Conservation (phyloP, 768 basidiomycete species). For the Paxillus rubicundulus region DNA sequence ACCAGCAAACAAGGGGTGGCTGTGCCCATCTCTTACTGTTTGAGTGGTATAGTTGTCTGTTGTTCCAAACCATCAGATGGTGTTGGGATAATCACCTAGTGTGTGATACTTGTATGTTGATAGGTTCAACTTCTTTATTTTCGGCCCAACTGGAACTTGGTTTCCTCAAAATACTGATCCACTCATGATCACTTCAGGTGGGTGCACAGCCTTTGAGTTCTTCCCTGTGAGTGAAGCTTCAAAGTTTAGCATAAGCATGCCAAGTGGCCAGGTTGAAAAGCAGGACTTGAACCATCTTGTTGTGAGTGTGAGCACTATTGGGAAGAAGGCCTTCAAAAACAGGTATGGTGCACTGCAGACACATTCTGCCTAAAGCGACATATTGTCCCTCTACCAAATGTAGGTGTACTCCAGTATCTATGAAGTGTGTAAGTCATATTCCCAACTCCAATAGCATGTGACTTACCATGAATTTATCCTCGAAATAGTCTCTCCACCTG, state of each 20-base stretch:
- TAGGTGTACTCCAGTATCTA: slow-evolving; percentile 8
- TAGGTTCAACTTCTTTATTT: slow-evolving; percentile 8
- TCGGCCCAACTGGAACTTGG: background rate
- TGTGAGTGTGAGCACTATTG: slow-evolving; percentile 10
- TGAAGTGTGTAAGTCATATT: background rate
- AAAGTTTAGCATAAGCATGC: slow-evolving; percentile 37
- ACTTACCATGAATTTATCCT: slow-evolving; percentile 12
- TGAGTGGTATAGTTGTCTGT: slow-evolving; percentile 38
- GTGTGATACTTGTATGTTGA: slow-evolving; percentile 11
- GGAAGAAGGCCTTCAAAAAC: slow-evolving; percentile 26
- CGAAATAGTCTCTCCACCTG: background rate
- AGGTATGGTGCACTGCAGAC: background rate
- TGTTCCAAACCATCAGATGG: slow-evolving; percentile 25
- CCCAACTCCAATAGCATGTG: no score
- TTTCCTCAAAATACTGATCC: no score
- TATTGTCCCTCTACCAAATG: no score
- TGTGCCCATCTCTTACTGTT: slow-evolving; percentile 7
- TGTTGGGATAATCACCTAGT: slow-evolving; percentile 10
- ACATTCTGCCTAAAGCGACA: no score
- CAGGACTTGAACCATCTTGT: slow-evolving; percentile 20
- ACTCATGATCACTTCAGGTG: no score
- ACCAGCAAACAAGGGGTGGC: no score
- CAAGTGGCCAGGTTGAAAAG: slow-evolving; percentile 31
- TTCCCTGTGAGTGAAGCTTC: slow-evolving; percentile 6
- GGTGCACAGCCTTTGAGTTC: background rate